Evolutionary conservation across 768 basidiomycete species (phyloP).

Genomic region (Boletus reticuloceps): DNA sequence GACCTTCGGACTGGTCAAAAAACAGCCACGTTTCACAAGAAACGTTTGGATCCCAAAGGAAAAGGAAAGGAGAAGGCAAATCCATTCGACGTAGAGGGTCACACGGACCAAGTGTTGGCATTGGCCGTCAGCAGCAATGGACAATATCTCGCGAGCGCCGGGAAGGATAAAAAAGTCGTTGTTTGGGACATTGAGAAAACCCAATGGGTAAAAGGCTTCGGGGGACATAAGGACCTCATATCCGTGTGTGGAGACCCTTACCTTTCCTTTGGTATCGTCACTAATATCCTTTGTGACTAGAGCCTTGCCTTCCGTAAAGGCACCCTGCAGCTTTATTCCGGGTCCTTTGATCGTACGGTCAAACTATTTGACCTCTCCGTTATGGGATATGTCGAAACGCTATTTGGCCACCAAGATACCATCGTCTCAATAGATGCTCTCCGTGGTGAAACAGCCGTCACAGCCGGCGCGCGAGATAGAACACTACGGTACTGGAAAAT

Average conservation of each 20-base stretch:
- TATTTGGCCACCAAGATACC: constrained; percentile 95
- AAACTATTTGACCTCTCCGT: constrained; percentile 83
- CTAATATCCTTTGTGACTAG: constrained; percentile 33
- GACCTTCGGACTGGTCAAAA: constrained; percentile 65
- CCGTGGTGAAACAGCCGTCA: constrained; percentile 80
- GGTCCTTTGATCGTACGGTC: constrained; percentile 83
- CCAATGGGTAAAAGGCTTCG: constrained; percentile 77
- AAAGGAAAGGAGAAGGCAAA: constrained; percentile 61
- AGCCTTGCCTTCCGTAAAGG: constrained; percentile 74
- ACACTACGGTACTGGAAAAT: constrained; percentile 97
- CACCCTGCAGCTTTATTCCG: constrained; percentile 65
- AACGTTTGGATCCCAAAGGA: constrained; percentile 43
- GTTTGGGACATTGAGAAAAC: constrained; percentile 82
- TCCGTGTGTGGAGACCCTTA: constrained; percentile 52
- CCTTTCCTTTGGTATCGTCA: constrained; percentile 33
- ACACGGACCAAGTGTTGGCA: constrained; percentile 81
- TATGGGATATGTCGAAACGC: constrained; percentile 91
- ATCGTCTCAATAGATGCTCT: constrained; percentile 78
- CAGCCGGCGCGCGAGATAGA: constrained; percentile 87
- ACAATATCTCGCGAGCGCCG: constrained; percentile 81
- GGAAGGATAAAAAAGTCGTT: constrained; percentile 76
- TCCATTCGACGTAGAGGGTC: constrained; percentile 56
- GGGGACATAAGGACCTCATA: constrained; percentile 71
- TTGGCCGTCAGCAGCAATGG: constrained; percentile 87
- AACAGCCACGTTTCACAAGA: constrained; percentile 57